Conservation (phyloP, 108 stramenopile genomes). For the Cyclostephanos invisitatus region DNA sequence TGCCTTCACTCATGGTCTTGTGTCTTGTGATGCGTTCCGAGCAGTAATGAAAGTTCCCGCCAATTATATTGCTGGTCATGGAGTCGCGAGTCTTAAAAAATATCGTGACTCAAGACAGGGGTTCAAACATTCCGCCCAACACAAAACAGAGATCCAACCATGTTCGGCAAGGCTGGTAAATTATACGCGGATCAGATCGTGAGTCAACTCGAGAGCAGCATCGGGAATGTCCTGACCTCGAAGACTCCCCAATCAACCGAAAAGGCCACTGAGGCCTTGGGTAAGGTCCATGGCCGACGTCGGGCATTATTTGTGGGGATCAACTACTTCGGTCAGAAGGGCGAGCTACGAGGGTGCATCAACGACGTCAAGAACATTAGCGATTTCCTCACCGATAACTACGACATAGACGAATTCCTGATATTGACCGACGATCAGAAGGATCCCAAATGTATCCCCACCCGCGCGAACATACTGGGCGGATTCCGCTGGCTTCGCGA, state of each 20-base stretch:
- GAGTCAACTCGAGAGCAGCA: constrained; percentile 1
- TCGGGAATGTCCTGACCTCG: background rate
- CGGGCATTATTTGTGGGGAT: constrained; percentile 38
- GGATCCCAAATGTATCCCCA: constrained; percentile 17
- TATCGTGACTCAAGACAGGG: too few relatives aligned
- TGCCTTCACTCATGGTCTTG: background rate
- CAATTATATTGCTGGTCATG: too few relatives aligned
- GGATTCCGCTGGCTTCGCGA: constrained; percentile 29
- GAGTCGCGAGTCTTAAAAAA: background rate
- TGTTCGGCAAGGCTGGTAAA: constrained; percentile 21
- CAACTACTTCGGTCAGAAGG: constrained; percentile 43
- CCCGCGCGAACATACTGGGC: constrained; percentile 27
- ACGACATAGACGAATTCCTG: constrained; percentile 17
- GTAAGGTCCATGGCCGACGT: background rate
- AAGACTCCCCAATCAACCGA: constrained; percentile 13
- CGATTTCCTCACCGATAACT: constrained; percentile 19
- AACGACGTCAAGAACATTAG: constrained; percentile 48
- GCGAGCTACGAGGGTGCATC: constrained; percentile 36
- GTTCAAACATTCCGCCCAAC: too few relatives aligned
- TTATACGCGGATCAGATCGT: constrained; percentile 4
- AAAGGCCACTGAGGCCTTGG: constrained; percentile 5
- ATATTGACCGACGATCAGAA: constrained; percentile 40
- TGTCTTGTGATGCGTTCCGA: too few relatives aligned
- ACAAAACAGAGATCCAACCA: too few relatives aligned
- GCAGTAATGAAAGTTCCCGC: too few relatives aligned